A percentile compares a stretch with the other conserved stretches of the same genome.
Conservation (phyloP, 1,284 basidiomycete species). For the Cronartium quercuum region DNA sequence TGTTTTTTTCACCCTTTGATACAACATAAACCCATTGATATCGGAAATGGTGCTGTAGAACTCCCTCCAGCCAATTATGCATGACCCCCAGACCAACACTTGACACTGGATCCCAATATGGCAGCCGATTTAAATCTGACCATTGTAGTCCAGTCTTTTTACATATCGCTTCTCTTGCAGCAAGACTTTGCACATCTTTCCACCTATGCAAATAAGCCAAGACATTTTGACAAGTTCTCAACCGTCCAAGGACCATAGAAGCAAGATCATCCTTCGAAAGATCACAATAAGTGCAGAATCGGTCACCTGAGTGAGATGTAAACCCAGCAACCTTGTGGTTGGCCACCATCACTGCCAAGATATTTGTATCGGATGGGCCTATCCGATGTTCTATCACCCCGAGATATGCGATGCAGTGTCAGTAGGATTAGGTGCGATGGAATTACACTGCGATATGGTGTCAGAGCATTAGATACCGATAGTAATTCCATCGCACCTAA, state of each 20-base stretch:
- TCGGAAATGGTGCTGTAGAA: conserved; percentile 18
- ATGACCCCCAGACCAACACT: conserved; percentile 1
- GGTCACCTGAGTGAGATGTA: not conserved
- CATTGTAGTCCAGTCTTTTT: not conserved
- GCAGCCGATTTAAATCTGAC: not conserved
- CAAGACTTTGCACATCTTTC: not conserved
- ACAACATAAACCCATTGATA: conserved; percentile 1
- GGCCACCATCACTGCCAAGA: too few species aligned
- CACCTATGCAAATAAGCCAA: not conserved
- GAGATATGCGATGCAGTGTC: too few species aligned
- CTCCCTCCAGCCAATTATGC: conserved; percentile 20
- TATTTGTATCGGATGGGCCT: too few species aligned
- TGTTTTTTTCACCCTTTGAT: not conserved
- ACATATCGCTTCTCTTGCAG: not conserved
- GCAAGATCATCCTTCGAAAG: not conserved
- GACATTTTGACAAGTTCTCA: not conserved
- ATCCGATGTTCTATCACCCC: too few species aligned
- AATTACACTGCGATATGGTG: too few species aligned
- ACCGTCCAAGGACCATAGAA: not conserved
- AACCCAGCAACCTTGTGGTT: conserved; percentile 7
- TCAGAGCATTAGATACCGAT: too few species aligned
- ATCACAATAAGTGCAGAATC: not conserved
- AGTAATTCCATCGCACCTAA: too few species aligned
- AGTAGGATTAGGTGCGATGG: too few species aligned
- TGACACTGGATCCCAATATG: not conserved